A percentile compares a stretch with the other conserved stretches of the same genome.
These are phyloP conservation scores for Metarhizium humberi DNA, from an alignment of 2,329 filamentous ascomycete genomes.

Conservation along the genomic window DNA sequence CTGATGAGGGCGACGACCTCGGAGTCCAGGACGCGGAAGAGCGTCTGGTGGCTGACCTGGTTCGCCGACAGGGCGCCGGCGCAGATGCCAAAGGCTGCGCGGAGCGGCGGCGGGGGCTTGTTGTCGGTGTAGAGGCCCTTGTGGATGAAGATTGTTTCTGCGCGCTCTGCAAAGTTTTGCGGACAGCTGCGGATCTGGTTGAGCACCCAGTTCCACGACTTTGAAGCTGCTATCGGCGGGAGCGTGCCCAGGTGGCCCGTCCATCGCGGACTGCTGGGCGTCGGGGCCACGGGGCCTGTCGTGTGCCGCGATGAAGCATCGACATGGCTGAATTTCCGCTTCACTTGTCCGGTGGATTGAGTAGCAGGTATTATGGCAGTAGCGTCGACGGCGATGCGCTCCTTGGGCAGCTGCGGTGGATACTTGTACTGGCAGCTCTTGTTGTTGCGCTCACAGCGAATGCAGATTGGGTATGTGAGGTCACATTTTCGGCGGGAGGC, in stretches of 20 bases:
- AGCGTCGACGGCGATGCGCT: neutral
- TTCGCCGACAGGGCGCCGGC: too few species aligned
- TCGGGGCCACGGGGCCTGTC: neutral
- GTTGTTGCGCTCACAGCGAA: conserved; percentile 2
- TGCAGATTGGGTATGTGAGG: conserved; percentile 5
- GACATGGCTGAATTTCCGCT: neutral
- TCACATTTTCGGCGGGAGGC: conserved; percentile 6
- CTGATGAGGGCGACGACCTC: too few species aligned
- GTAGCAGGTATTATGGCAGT: neutral
- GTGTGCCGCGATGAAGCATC: neutral
- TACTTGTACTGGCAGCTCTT: conserved; percentile 7
- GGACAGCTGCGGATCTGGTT: conserved; percentile 3
- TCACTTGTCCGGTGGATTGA: neutral
- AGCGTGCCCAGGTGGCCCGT: conserved; percentile 1
- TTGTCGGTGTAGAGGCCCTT: neutral
- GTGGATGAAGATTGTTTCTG: conserved; percentile 8
- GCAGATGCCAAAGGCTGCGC: conserved; percentile 1
- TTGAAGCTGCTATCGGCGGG: neutral
- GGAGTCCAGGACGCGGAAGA: too few species aligned
- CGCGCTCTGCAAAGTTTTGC: conserved; percentile 1
- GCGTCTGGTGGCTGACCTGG: too few species aligned
- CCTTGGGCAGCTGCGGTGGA: neutral
- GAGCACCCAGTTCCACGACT: neutral
- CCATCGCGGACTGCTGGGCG: neutral
- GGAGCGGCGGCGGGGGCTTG: conserved; percentile 3